phyloP scores from a whole-genome alignment of 805 yeast genomes.

The Saccharomycopsis fibuligera region DNA sequence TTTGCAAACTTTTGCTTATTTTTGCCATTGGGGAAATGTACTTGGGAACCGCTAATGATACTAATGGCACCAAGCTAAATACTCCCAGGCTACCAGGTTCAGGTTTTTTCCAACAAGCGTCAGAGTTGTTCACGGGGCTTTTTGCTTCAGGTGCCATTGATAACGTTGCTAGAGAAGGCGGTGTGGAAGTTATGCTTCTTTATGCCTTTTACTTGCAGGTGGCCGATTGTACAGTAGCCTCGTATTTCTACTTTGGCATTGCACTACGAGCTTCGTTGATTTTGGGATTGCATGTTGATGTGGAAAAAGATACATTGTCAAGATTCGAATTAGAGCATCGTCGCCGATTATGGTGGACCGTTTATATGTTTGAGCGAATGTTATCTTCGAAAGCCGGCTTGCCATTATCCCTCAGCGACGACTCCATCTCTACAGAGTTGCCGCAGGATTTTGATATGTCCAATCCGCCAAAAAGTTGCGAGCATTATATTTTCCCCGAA shows the following conservation, averaged over 20 bases:
- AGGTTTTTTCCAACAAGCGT: slow-evolving; percentile 70
- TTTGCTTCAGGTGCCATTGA: slow-evolving; percentile 78
- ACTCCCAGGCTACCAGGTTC: slow-evolving; percentile 65
- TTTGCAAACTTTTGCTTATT: slow-evolving; percentile 64
- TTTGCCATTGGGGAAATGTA: slow-evolving; percentile 83
- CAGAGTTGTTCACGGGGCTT: slow-evolving; percentile 69
- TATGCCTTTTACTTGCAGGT: slow-evolving; percentile 79
- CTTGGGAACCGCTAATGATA: slow-evolving; percentile 63
- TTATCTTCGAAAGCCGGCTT: slow-evolving; percentile 75
- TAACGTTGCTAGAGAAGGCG: slow-evolving; percentile 71
- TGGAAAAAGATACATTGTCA: slow-evolving; percentile 60
- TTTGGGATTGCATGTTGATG: slow-evolving; percentile 77
- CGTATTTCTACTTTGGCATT: slow-evolving; percentile 73
- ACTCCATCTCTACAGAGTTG: slow-evolving; percentile 70
- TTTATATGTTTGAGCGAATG: slow-evolving; percentile 79
- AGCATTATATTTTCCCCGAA: slow-evolving; percentile 67
- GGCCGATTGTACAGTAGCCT: slow-evolving; percentile 77
- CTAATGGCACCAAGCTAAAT: slow-evolving; percentile 38
- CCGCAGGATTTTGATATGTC: slow-evolving; percentile 69
- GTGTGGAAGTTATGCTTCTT: slow-evolving; percentile 65
- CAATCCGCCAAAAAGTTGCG: slow-evolving; percentile 52
- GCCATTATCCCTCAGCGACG: slow-evolving; percentile 73
- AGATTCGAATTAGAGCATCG: slow-evolving; percentile 75
- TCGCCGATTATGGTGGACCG: slow-evolving; percentile 81
- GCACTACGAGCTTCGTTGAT: slow-evolving; percentile 68